A percentile compares a stretch with the other conserved stretches of the same genome.
phyloP scores from a whole-genome alignment of 257 asterid species.

The Voacanga thouarsii region DNA sequence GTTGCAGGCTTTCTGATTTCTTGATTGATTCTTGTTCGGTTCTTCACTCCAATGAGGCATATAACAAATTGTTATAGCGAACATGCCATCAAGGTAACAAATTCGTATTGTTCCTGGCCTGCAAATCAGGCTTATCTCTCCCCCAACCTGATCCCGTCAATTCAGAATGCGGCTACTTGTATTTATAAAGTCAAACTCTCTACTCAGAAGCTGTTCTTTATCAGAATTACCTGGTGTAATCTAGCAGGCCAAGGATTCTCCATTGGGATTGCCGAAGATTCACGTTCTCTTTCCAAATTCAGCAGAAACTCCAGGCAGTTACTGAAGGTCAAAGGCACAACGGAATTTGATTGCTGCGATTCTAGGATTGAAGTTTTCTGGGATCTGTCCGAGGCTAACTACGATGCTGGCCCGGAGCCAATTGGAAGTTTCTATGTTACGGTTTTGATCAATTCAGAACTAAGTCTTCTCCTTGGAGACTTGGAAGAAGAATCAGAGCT shows the following conservation, averaged over 20 bases:
- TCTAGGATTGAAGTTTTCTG: slow-evolving; percentile 47
- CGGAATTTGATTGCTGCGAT: slow-evolving; percentile 30
- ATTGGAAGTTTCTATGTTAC: slow-evolving; percentile 40
- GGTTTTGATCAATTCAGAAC: slow-evolving; percentile 45
- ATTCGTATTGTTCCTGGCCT: slow-evolving; percentile 62
- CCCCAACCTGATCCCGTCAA: slow-evolving; percentile 30
- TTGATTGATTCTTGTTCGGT: not conserved
- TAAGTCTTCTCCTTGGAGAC: slow-evolving; percentile 52
- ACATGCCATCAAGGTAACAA: slow-evolving; percentile 67
- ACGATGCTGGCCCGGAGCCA: slow-evolving; percentile 66
- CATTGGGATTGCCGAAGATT: slow-evolving; percentile 38
- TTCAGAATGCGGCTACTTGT: slow-evolving; percentile 44
- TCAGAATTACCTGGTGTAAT: slow-evolving; percentile 56
- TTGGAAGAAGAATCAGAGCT: slow-evolving; percentile 30
- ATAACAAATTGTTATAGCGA: slow-evolving; percentile 66
- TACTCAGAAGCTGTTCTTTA: slow-evolving; percentile 30
- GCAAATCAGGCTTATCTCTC: slow-evolving; percentile 31
- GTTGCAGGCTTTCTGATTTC: not conserved
- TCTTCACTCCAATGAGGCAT: slow-evolving; percentile 47
- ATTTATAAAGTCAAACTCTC: slow-evolving; percentile 52
- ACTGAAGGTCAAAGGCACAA: slow-evolving; percentile 37
- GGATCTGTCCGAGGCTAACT: slow-evolving; percentile 62
- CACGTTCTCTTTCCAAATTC: slow-evolving; percentile 30
- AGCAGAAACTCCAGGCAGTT: slow-evolving; percentile 25
- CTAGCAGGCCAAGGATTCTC: slow-evolving; percentile 38